Evolutionary conservation across 768 basidiomycete species (phyloP), one percentile per base, ranked within the genome.

Genomic region (Leccinum arenicola): DNA sequence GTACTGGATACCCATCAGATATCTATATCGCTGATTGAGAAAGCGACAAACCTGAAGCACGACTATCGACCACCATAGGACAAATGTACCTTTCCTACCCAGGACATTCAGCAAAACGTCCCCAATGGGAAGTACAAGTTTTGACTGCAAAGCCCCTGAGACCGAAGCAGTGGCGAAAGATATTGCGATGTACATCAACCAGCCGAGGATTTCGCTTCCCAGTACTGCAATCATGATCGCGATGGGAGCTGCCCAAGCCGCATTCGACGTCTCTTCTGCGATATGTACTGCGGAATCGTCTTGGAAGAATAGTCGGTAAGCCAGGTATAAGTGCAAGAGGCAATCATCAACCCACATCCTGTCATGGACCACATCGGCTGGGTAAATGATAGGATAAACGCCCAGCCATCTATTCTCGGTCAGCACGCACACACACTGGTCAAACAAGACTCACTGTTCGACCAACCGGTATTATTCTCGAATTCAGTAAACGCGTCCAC

Each of bases 271-370:
- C 68, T 81, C 78, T 60, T 80, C 79, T 6, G 80, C 73, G n/a
- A 81, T 77, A 55, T 80, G 78, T 5, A 74, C 80, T 8, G 77
- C 79, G 14, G 79, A 81, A 63, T 81, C 78, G 29, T 80, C 79
- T 80, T 64, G 59, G 19, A 14, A 21, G 11, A 15, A 27, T 5
- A 12, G 40, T 2, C 9, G 4, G n/a, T 43, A 43, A 43, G n/a
- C 17, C 40, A n/a, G 40, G 40, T n/a, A 43, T n/a, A 43, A 43
- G 40, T 43, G 40, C 9, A n/a, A 4, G 40, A 43, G 40, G 9
- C n/a, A 19, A 43, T 8, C 5, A 15, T 50, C 12, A 27, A 58
- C 63, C n/a, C 33, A 69, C 68, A 70, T 50, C 70, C 64, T 12
- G 66, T 70, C 33, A 64, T 33, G 21, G 57, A 58, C 61, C 68